These are phyloP conservation scores for Sporothrix brunneoviolacea DNA, from an alignment of 2,329 filamentous ascomycete genomes.

Conservation along the genomic window DNA sequence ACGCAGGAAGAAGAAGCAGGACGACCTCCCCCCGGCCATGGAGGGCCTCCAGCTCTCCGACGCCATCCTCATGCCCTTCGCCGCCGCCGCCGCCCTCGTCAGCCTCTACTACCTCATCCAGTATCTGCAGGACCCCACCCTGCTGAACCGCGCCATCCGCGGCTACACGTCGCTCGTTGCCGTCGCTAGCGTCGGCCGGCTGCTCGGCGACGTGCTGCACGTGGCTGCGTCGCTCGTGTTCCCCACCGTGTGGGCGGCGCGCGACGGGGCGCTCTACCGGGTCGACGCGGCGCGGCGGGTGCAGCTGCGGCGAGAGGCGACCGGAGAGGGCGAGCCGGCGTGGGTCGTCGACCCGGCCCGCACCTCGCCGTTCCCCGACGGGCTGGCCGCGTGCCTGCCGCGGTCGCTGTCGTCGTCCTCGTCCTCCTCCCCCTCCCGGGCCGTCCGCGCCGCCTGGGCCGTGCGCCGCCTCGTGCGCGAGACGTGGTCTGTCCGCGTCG, in stretches of 20 bases:
- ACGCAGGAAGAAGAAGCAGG: neutral
- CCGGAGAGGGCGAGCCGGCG: conserved; percentile 10
- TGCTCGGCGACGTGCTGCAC: conserved; percentile 66
- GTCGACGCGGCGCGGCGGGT: conserved; percentile 32
- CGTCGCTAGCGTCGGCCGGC: conserved; percentile 65
- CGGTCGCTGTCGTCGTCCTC: conserved; percentile 21
- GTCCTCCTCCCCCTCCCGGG: too few relatives aligned
- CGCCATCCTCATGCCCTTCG: conserved; percentile 75
- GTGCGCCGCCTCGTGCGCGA: conserved; percentile 43
- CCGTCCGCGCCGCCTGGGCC: conserved; percentile 44
- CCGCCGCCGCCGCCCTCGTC: conserved; percentile 61
- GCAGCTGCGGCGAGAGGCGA: conserved; percentile 10
- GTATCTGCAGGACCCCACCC: conserved; percentile 72
- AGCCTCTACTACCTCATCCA: conserved; percentile 84
- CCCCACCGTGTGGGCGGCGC: conserved; percentile 58
- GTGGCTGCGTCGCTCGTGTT: conserved; percentile 63
- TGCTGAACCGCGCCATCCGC: conserved; percentile 76
- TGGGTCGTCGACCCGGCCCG: conserved; percentile 25
- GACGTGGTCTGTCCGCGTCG: conserved; percentile 44
- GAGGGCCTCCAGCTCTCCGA: conserved; percentile 67
- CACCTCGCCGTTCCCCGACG: conserved; percentile 34
- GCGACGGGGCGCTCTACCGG: conserved; percentile 36
- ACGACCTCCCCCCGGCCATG: neutral
- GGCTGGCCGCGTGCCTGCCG: conserved; percentile 27
- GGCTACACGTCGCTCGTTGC: conserved; percentile 78